Evolutionary conservation across 331 rosid species (phyloP).

Genomic region (Malus hybrid): DNA sequence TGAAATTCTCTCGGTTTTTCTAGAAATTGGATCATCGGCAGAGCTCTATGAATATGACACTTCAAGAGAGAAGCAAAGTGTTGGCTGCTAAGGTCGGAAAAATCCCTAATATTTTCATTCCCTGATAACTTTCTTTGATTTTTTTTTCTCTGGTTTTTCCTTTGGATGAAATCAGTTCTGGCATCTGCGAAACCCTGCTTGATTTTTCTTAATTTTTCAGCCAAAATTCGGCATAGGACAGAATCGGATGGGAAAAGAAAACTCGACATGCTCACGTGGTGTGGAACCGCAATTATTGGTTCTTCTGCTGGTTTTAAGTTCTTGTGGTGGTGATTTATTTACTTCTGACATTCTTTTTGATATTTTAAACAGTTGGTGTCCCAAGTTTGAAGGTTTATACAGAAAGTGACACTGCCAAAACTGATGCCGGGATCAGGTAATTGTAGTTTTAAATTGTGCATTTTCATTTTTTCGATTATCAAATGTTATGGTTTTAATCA

Average conservation of each 20-base stretch:
- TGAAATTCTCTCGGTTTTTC: too few species aligned
- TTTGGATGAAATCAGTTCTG: background rate
- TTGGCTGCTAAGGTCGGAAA: too few species aligned
- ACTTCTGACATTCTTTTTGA: background rate
- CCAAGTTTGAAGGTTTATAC: slow-evolving; percentile 45
- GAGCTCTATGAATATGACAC: too few species aligned
- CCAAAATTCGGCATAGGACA: background rate
- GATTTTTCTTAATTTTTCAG: background rate
- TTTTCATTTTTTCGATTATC: too few species aligned
- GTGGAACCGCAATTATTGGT: background rate
- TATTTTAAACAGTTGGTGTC: slow-evolving; percentile 25
- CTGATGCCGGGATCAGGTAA: slow-evolving; percentile 19
- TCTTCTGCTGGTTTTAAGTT: background rate
- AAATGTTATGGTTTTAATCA: too few species aligned
- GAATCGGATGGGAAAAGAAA: background rate
- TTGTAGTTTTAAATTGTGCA: too few species aligned
- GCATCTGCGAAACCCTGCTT: background rate
- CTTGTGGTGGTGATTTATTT: background rate
- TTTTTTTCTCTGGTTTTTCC: too few species aligned
- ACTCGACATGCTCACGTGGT: background rate
- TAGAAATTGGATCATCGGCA: too few species aligned
- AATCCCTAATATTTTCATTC: too few species aligned
- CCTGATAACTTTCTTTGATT: too few species aligned
- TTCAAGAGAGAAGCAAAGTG: too few species aligned
- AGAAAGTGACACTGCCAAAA: slow-evolving; percentile 35